Evolutionary conservation across 2,329 filamentous ascomycete species (phyloP).

Genomic region (Davidsoniella virescens): DNA sequence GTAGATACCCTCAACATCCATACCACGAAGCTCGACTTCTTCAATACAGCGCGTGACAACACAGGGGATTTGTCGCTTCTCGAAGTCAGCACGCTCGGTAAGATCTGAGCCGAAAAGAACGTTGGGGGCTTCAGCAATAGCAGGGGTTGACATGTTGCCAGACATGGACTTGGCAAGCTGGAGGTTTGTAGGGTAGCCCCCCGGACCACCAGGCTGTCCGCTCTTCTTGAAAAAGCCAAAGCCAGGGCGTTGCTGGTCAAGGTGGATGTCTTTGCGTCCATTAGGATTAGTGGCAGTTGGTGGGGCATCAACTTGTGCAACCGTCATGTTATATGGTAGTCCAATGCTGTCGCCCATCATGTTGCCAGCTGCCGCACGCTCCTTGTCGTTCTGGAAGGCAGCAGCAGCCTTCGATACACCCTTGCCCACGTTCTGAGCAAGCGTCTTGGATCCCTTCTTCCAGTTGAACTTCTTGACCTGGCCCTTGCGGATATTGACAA

Average conservation of each 20-base stretch:
- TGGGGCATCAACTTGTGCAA: constrained; percentile 36
- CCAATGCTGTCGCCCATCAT: constrained; percentile 48
- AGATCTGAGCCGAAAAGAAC: constrained; percentile 81
- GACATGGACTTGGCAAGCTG: constrained; percentile 9
- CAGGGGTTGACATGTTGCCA: constrained; percentile 4
- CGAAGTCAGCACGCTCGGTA: constrained; percentile 67
- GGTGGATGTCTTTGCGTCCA: constrained; percentile 20
- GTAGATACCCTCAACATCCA: constrained; percentile 96
- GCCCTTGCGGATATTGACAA: constrained; percentile 87
- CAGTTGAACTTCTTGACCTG: constrained; percentile 96
- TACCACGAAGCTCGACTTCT: constrained; percentile 87
- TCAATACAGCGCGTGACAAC: constrained; percentile 90
- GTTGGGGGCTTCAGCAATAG: constrained; percentile 27
- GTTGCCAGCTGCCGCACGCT: constrained; percentile 31
- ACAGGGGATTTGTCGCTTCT: constrained; percentile 74
- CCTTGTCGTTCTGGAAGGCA: constrained; percentile 46
- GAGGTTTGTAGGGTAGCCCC: neutral
- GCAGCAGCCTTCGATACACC: constrained; percentile 85
- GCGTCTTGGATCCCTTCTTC: constrained; percentile 90
- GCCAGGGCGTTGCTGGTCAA: constrained; percentile 33
- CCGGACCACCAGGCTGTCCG: neutral
- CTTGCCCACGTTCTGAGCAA: constrained; percentile 88
- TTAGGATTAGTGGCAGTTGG: constrained; percentile 16
- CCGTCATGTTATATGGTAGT: constrained; percentile 54
- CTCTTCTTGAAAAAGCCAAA: constrained; percentile 56